phyloP scores from a whole-genome alignment of 768 basidiomycete genomes.

The Suillus paluster region DNA sequence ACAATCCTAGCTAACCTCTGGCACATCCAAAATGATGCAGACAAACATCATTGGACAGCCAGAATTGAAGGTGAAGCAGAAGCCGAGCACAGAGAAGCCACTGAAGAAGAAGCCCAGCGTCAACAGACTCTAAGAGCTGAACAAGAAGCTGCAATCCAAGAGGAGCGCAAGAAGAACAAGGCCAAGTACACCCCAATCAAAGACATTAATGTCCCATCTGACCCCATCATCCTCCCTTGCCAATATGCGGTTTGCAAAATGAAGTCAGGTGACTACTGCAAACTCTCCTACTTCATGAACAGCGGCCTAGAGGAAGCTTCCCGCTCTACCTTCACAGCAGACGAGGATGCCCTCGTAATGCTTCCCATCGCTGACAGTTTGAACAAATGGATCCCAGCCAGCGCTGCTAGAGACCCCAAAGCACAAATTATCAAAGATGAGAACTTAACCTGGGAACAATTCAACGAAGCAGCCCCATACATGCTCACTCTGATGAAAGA shows the following conservation, averaged over 20 bases:
- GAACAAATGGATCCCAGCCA: not conserved
- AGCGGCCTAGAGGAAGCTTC: not conserved
- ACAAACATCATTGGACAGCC: too few species aligned
- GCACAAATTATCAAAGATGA: not conserved
- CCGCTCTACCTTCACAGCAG: not conserved
- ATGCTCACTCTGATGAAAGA: constrained; percentile 14
- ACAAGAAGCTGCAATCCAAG: not conserved
- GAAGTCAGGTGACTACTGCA: constrained; percentile 1
- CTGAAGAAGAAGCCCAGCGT: too few species aligned
- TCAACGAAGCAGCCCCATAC: constrained; percentile 5
- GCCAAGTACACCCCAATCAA: not conserved
- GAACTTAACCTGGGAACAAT: constrained; percentile 9
- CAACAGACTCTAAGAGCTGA: too few species aligned
- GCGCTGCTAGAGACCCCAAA: not conserved
- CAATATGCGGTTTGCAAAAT: not conserved
- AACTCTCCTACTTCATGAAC: constrained; percentile 11
- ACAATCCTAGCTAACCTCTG: too few species aligned
- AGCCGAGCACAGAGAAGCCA: too few species aligned
- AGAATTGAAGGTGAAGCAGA: too few species aligned
- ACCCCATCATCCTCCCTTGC: not conserved
- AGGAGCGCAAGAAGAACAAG: constrained; percentile 6
- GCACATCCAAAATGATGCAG: too few species aligned
- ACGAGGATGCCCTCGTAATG: not conserved
- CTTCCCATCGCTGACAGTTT: not conserved
- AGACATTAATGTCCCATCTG: not conserved